Evolutionary conservation across 2,329 filamentous ascomycete genomes (phyloP), one percentile per base, ranked within the genome.

Genomic region (Xylariaceae sp.): DNA sequence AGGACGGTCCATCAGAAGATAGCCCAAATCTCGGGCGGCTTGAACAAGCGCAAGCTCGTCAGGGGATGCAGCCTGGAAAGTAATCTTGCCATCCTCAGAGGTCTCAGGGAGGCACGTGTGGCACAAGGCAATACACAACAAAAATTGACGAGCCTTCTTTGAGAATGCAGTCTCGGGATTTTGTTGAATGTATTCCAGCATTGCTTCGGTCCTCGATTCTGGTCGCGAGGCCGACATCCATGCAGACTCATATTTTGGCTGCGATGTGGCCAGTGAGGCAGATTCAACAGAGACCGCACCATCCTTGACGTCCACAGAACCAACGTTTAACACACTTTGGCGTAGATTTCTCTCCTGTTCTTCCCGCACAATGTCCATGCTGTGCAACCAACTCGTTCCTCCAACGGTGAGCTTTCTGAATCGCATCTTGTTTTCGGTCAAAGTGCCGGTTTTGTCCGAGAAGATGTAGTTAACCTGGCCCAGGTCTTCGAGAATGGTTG

Each of bases 401-500:
- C 90, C 92, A 21, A 97, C 86, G 62, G 89, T 95, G 71, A 97
- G 82, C 69, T 95, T 96, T 33, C 92, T 87, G 68, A 97, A 96
- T 57, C 91, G 91, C 93, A 97, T 97, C 6, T 91, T 81, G 62
- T 97, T 97, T 64, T 97, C 92, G 1, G 92, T 97, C 61, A 97
- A 76, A 0, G 92, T 97, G 2, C 92, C 92, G 0, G 92, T 97
- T 75, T 97, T 97, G 71, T 97, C 92, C 0, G 91, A 95, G 64
- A 97, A 96, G 16, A 96, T 83, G 66, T 95, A 94, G 60, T 81
- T 89, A 53, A 97, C 85, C 73, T 97, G 93, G 0, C 92, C 92
- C 1, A 97, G 77, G 66, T 97, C 93, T 67, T 97, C 92, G 57
- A 97, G 86, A 67, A 97, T 97, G 0, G 93, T 97, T 26, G 93